Conservation (phyloP, 2,329 filamentous ascomycete genomes). For the Fusarium pseudoanthophilum region DNA sequence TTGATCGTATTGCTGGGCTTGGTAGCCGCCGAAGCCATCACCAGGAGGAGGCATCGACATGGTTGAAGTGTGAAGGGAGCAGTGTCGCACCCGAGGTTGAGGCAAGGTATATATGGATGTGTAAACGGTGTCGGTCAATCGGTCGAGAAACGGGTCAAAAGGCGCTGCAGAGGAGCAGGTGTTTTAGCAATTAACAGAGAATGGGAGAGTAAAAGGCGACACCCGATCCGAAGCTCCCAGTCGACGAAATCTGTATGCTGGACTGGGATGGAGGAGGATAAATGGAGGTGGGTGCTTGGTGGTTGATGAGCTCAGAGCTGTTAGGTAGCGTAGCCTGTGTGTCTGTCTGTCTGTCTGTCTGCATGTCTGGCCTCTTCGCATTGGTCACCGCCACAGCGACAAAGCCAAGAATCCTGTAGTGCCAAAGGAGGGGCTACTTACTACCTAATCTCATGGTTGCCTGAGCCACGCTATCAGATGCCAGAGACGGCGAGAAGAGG, state of each 20-base stretch:
- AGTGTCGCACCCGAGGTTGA: conserved; percentile 42
- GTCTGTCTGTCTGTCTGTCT: conserved; percentile 9
- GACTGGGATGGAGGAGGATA: conserved; percentile 37
- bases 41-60: conserved; percentile 68
- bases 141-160: conserved; percentile 9
- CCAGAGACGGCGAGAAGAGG: conserved; percentile 23
- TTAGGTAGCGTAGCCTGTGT: conserved; percentile 19
- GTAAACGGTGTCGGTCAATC: conserved; percentile 30
- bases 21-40: conserved; percentile 57
- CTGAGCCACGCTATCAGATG: conserved; percentile 39
- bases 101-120: conserved; percentile 9
- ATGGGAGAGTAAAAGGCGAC: conserved; percentile 16
- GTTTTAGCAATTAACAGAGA: neutral
- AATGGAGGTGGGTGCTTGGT: conserved; percentile 29
- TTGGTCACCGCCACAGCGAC: conserved; percentile 44
- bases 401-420: conserved; percentile 34
- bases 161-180: conserved; percentile 23
- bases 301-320: conserved; percentile 44
- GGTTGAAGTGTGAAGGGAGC: conserved; percentile 47
- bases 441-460: conserved; percentile 10
- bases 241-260: conserved; percentile 30
- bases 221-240: conserved; percentile 39
- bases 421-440: conserved; percentile 38
- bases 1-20: conserved; percentile 57
- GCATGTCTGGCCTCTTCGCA: conserved; percentile 45